A percentile compares a stretch with the other conserved stretches of the same genome.
Evolutionary conservation across 305 asterid genomes (phyloP).

Genomic region (Fraxinus paxiana): DNA sequence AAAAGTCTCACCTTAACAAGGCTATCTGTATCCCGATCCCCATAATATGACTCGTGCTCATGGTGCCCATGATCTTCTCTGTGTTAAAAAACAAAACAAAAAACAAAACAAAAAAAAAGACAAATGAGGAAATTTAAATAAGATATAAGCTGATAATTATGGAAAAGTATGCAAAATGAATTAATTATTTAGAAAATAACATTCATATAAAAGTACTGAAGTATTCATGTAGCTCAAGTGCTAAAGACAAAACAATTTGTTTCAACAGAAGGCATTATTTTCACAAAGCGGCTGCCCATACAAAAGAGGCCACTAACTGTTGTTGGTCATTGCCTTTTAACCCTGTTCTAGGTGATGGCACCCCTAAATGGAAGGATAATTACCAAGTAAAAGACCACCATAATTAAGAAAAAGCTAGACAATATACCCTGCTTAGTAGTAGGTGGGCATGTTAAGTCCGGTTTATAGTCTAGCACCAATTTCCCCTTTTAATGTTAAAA

Average conservation of each 20-base stretch:
- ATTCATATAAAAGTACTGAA: background rate
- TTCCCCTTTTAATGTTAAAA: background rate
- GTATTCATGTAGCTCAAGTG: background rate
- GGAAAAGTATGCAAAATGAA: background rate
- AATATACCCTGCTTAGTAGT: background rate
- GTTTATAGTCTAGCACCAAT: background rate
- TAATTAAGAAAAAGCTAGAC: background rate
- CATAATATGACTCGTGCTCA: slow-evolving; percentile 93
- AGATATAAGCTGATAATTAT: background rate
- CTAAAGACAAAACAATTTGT: background rate
- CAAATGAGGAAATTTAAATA: background rate
- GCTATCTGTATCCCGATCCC: slow-evolving; percentile 87
- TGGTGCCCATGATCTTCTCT: slow-evolving; percentile 90
- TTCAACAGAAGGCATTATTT: background rate
- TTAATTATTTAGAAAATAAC: background rate
- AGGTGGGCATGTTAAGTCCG: background rate
- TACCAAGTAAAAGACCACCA: background rate
- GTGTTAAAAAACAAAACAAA: background rate
- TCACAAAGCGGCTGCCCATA: background rate
- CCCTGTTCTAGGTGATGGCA: background rate
- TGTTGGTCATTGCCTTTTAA: background rate
- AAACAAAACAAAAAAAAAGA: background rate
- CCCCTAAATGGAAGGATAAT: background rate
- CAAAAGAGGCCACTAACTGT: background rate
- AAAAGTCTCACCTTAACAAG: slow-evolving; percentile 66